These are phyloP conservation scores for Lindgomyces ingoldianus DNA, from an alignment of 495 filamentous ascomycete genomes.

Conservation along the genomic window DNA sequence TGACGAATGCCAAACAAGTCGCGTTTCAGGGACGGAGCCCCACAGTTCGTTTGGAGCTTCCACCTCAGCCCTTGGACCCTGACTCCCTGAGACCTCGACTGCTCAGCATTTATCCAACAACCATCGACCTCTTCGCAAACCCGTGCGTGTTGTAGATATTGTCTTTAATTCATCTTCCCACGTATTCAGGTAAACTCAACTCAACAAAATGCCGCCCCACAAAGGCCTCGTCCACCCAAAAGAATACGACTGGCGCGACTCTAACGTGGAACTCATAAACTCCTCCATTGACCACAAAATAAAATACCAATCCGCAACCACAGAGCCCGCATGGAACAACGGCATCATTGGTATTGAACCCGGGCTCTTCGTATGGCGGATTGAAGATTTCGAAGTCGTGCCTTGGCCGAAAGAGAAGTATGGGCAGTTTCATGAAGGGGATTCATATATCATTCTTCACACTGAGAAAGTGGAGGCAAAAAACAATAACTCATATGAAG, in stretches of 20 bases:
- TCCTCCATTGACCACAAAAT: conserved; percentile 62
- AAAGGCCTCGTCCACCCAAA: conserved; percentile 59
- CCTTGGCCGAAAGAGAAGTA: conserved; percentile 56
- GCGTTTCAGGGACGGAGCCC: background rate
- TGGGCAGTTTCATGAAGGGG: conserved; percentile 63
- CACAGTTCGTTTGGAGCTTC: no score
- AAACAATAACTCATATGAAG: conserved; percentile 26
- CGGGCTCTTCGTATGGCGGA: conserved; percentile 61
- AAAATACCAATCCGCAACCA: conserved; percentile 61
- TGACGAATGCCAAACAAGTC: background rate
- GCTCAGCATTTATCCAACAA: background rate
- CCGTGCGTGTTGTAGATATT: background rate
- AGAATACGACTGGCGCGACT: conserved; percentile 63
- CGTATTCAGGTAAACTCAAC: background rate
- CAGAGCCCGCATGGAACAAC: conserved; percentile 64
- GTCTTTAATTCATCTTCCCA: background rate
- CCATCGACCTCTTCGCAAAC: background rate
- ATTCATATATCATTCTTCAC: conserved; percentile 64
- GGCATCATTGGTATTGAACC: conserved; percentile 49
- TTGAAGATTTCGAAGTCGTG: conserved; percentile 63
- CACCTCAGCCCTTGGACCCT: background rate
- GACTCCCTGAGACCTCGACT: background rate
- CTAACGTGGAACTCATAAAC: conserved; percentile 63
- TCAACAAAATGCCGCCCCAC: conserved; percentile 54
- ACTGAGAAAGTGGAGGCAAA: conserved; percentile 49